These are phyloP conservation scores for Xylaria flabelliformis DNA, from an alignment of 495 filamentous ascomycete genomes.

Conservation along the genomic window DNA sequence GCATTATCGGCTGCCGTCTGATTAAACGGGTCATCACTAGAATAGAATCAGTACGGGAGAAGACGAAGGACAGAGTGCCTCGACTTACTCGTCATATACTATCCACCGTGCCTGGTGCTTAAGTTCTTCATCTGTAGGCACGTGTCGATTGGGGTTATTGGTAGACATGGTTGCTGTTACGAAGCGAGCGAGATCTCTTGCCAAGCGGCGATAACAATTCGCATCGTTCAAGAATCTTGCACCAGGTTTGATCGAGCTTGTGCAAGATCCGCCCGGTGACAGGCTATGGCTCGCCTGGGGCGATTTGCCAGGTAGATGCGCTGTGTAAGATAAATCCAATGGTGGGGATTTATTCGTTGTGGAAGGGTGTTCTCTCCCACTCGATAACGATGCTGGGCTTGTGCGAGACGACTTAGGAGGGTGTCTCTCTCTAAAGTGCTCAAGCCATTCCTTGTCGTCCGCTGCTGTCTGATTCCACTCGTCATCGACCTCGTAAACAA, in stretches of 20 bases:
- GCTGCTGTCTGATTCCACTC: constrained; percentile 76
- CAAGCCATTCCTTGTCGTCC: constrained; percentile 68
- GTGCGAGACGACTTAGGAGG: constrained; percentile 14
- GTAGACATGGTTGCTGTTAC: constrained; percentile 55
- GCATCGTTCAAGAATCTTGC: constrained; percentile 56
- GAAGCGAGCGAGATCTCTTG: constrained; percentile 55
- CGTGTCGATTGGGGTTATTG: constrained; percentile 60
- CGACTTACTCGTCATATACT: constrained; percentile 58
- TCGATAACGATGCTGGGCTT: constrained; percentile 25
- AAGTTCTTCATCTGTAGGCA: constrained; percentile 60
- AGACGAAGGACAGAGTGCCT: constrained; percentile 10
- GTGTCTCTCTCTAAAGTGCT: constrained; percentile 52
- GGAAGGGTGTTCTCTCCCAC: background rate
- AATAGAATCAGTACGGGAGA: constrained; percentile 40
- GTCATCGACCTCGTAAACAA: constrained; percentile 70
- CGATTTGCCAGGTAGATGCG: constrained; percentile 20
- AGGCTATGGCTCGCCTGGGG: constrained; percentile 8
- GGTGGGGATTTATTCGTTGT: constrained; percentile 13
- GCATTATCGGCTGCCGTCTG: constrained; percentile 76
- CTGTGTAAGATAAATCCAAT: constrained; percentile 28
- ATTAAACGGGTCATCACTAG: constrained; percentile 72
- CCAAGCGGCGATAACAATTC: constrained; percentile 60
- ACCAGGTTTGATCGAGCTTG: constrained; percentile 36
- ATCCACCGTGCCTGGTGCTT: constrained; percentile 64
- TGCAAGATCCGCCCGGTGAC: constrained; percentile 10